These are phyloP conservation scores for Lichtheimia hyalospora DNA, from an alignment of 371 early-diverging fungal species.

Conservation along the genomic window DNA sequence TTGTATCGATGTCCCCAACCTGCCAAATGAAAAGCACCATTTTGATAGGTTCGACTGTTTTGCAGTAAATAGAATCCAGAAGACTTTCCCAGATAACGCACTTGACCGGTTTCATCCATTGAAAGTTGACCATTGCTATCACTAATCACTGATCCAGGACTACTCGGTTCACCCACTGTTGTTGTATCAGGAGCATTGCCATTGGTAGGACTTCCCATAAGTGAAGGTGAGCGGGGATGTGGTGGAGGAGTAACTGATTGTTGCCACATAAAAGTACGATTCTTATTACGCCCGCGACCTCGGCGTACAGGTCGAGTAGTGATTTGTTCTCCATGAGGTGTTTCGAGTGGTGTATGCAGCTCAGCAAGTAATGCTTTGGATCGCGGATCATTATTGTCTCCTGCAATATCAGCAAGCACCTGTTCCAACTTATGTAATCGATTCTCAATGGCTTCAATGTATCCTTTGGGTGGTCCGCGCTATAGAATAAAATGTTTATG, in stretches of 20 bases:
- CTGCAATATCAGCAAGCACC: constrained; percentile 52
- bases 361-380: constrained; percentile 54
- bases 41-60: constrained; percentile 44
- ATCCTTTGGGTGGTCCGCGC: constrained; percentile 71
- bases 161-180: constrained; percentile 7
- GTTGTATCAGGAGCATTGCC: background rate
- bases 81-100: constrained; percentile 46
- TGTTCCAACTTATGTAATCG: constrained; percentile 63
- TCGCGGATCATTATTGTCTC: constrained; percentile 52
- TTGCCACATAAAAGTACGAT: constrained; percentile 21
- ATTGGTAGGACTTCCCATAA: constrained; percentile 9
- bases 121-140: constrained; percentile 40
- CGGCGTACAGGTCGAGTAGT: constrained; percentile 37
- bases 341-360: constrained; percentile 54
- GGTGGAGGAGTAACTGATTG: background rate
- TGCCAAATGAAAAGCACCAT: constrained; percentile 43
- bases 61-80: constrained; percentile 47
- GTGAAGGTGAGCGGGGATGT: background rate
- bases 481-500: constrained; percentile 11
- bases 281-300: constrained; percentile 21
- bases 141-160: constrained; percentile 19
- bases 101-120: constrained; percentile 51
- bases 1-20: constrained; percentile 25
- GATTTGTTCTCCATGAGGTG: constrained; percentile 48
- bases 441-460: constrained; percentile 74